A percentile compares a stretch with the other conserved stretches of the same genome.
Evolutionary conservation across 495 filamentous ascomycete genomes (phyloP).

Genomic region (Lasiosphaeria miniovina): DNA sequence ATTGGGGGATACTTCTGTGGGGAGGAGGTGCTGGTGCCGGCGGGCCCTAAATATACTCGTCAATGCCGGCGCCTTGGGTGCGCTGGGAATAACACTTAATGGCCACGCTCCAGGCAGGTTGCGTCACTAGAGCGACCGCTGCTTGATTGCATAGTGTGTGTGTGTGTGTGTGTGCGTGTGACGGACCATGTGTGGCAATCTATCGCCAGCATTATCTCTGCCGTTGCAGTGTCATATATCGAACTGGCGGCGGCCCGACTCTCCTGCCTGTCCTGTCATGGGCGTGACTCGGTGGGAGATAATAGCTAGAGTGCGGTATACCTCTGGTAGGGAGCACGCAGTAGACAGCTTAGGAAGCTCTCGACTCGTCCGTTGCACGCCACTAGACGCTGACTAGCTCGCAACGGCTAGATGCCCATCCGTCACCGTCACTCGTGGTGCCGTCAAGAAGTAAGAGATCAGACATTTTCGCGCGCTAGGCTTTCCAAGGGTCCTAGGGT

Average conservation of each 20-base stretch:
- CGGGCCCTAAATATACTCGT: slow-evolving; percentile 18
- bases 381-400: neutral
- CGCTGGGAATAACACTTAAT: neutral
- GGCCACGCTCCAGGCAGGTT: slow-evolving; percentile 1
- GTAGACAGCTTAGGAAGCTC: neutral
- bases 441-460: neutral
- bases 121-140: slow-evolving; percentile 3
- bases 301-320: neutral
- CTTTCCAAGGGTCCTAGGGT: slow-evolving; percentile 3
- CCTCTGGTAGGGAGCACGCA: no score
- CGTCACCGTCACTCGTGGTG: neutral
- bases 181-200: neutral
- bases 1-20: slow-evolving; percentile 16
- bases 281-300: neutral
- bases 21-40: slow-evolving; percentile 2
- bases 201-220: neutral
- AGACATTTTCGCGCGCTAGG: neutral
- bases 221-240: neutral
- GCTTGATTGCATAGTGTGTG: neutral
- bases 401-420: neutral
- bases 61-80: slow-evolving; percentile 18
- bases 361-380: neutral
- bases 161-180: no score
- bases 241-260: slow-evolving; percentile 4
- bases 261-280: neutral